phyloP scores from a whole-genome alignment of 192 early-diverging fungal genomes.

The Coemansia sp. region DNA sequence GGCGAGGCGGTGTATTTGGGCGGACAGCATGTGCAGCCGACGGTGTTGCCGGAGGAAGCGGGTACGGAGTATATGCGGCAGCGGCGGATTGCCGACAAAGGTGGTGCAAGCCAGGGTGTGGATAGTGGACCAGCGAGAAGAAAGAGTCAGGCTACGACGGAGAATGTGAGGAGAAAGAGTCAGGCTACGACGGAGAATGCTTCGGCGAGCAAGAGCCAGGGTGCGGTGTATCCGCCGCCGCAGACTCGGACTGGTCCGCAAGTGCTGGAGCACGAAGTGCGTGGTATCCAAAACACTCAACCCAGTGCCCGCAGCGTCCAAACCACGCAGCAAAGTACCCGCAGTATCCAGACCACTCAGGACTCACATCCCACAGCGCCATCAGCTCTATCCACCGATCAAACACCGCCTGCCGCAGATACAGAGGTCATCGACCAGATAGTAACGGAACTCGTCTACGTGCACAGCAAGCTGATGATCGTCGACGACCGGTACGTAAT shows the following conservation, averaged over 20 bases:
- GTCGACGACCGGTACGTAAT: slow-evolving; percentile 81
- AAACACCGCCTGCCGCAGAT: neutral
- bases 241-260: slow-evolving; percentile 26
- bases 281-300: slow-evolving; percentile 4
- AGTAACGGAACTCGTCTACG: slow-evolving; percentile 81
- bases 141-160: neutral
- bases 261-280: slow-evolving; percentile 45
- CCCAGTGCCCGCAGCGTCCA: neutral
- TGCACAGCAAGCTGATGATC: slow-evolving; percentile 87
- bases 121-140: neutral
- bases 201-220: neutral
- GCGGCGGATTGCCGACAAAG: neutral
- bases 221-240: slow-evolving; percentile 19
- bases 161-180: neutral
- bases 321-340: neutral
- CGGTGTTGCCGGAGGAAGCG: slow-evolving; percentile 30
- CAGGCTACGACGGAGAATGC: neutral
- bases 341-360: no score
- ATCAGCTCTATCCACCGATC: neutral
- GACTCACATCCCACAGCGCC: slow-evolving; percentile 19
- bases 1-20: slow-evolving; percentile 33
- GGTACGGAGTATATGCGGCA: slow-evolving; percentile 48
- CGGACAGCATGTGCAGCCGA: slow-evolving; percentile 1
- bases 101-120: neutral
- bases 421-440: slow-evolving; percentile 41